Base-by-base conservation (phyloP, 1,284 basidiomycete genomes). In the Xerocomus cyaneibrunnescens region DNA sequence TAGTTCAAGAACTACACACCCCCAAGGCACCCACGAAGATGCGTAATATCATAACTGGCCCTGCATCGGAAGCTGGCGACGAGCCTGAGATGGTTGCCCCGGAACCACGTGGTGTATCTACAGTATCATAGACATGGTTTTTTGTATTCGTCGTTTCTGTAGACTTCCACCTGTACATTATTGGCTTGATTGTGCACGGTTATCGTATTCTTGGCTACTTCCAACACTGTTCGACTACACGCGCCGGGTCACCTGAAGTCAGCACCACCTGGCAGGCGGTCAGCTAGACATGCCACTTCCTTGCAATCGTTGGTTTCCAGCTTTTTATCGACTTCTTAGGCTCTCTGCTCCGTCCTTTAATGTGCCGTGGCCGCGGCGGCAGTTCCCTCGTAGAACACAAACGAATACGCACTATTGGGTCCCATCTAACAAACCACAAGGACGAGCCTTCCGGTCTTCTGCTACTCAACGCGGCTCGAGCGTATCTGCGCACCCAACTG, bases 21-120 rank as follows among this genome's bases (percentile, higher is more conserved):
- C 68, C 72, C 9, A 76, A 76, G 37, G 76, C 76, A 21, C 77
- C 77, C 23, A 79, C 81, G 19, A 84, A 83, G 63, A 81, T 83
- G 81, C 73, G 81, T 50, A 81, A 70, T 34, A 74, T 78, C 45
- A 68, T 78, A 14, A 72, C 72, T 50, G 68, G 71, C 14, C 73
- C 76, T 21, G 70, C 72, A 13, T 75, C 75, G n/a, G 77, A 78
- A 51, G 74, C 64, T 50, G 72, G 71, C 21, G 60, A 68, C 22
- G 79, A 80, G 51, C 70, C 72, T 31, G 76, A 76, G 53, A 19
- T 22, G 7, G 54, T 40, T 37, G 49, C 34, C 13, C 55, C 56
- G 19, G 69, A 69, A 41, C 53, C 57, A 16, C 54, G 39, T 38
- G 43, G 40, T 12, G 28, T 57, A 45, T 55, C 66, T 51, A 53